These are phyloP conservation scores for Russula olivacea DNA, from an alignment of 768 basidiomycete genomes.

Conservation along the genomic window DNA sequence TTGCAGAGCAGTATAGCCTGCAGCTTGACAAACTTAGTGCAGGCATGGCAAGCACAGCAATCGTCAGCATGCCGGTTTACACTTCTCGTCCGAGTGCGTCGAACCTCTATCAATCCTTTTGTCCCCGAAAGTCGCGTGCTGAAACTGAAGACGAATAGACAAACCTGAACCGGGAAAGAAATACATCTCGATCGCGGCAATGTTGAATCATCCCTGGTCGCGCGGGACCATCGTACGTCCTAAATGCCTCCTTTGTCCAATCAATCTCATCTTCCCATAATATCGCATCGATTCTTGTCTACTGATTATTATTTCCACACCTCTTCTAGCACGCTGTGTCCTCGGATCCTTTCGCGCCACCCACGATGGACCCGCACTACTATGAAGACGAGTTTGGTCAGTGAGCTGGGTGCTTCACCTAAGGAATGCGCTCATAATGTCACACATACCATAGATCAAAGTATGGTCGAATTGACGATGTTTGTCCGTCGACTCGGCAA, in stretches of 20 bases:
- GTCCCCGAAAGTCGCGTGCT: not conserved
- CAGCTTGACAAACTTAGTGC: conserved; percentile 33
- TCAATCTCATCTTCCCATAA: not conserved
- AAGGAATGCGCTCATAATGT: not conserved
- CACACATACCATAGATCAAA: conserved; percentile 27
- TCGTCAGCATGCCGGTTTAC: conserved; percentile 32
- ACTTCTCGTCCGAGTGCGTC: conserved; percentile 28
- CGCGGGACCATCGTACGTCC: conserved; percentile 44
- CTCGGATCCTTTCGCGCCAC: conserved; percentile 29
- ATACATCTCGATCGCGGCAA: conserved; percentile 37
- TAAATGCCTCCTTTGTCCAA: not conserved
- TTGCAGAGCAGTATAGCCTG: conserved; percentile 39
- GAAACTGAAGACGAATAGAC: conserved; percentile 25
- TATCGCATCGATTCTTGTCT: not conserved
- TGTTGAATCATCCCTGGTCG: conserved; percentile 42
- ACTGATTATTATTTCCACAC: not conserved
- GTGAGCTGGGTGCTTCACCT: not conserved
- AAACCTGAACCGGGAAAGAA: conserved; percentile 36
- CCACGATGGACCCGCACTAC: conserved; percentile 33
- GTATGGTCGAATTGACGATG: conserved; percentile 31
- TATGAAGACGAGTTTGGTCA: conserved; percentile 32
- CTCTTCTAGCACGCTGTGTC: conserved; percentile 31
- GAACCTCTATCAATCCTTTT: not conserved
- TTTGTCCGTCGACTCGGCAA: conserved; percentile 28
- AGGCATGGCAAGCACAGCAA: conserved; percentile 31